Conservation (phyloP, 2,329 filamentous ascomycete genomes). For the Coniochaeta hoffmannii region DNA sequence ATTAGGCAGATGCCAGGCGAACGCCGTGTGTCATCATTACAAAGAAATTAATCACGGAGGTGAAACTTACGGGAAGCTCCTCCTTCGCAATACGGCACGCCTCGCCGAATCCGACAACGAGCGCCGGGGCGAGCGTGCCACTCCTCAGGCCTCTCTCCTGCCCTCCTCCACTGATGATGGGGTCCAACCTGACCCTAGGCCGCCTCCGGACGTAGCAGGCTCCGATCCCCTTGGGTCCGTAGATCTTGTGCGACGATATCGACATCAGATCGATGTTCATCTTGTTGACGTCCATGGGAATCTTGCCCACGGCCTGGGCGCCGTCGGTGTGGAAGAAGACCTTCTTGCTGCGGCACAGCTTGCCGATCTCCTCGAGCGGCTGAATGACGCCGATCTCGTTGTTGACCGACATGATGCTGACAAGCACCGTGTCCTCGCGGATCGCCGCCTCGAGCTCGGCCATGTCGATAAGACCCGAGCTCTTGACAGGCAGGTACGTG, state of each 20-base stretch:
- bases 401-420: constrained; percentile 98
- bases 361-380: constrained; percentile 87
- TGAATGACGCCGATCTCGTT: constrained; percentile 99
- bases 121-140: constrained; percentile 82
- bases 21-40: constrained; percentile 73
- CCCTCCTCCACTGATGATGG: constrained; percentile 91
- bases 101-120: constrained; percentile 91
- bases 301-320: constrained; percentile 97
- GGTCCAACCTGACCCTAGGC: constrained; percentile 87
- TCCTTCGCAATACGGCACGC: constrained; percentile 86
- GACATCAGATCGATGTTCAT: constrained; percentile 99
- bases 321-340: constrained; percentile 97
- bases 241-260: constrained; percentile 97
- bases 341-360: constrained; percentile 83
- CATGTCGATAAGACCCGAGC: constrained; percentile 78
- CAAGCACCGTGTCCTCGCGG: constrained; percentile 79
- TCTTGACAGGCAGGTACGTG: constrained; percentile 90
- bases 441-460: constrained; percentile 82
- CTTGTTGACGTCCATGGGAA: constrained; percentile 90
- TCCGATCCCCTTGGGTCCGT: constrained; percentile 93
- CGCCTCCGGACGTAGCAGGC: constrained; percentile 92
- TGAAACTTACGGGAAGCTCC: constrained; percentile 74
- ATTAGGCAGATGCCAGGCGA: constrained; percentile 45
- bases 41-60: constrained; percentile 13
- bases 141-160: constrained; percentile 93